Percentiles rank a stretch among this genome's conserved stretches.
Conservation (phyloP, 306 rosid genomes). For the Lablab purpureus region DNA sequence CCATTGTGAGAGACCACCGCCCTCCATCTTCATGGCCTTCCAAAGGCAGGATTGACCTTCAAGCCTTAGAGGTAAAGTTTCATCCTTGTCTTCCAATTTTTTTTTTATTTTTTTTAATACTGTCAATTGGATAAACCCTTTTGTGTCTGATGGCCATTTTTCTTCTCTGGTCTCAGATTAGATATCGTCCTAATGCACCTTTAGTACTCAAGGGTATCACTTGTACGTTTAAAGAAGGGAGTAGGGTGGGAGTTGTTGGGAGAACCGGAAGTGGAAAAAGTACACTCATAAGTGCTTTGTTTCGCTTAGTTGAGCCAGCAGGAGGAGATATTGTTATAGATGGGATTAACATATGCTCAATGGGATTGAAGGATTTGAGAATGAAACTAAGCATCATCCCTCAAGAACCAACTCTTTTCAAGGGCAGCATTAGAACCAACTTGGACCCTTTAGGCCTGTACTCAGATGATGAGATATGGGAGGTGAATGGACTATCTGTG, state of each 20-base stretch:
- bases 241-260: slow-evolving; percentile 82
- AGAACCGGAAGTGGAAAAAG: slow-evolving; percentile 91
- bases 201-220: slow-evolving; percentile 73
- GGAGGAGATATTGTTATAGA: slow-evolving; percentile 67
- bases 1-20: slow-evolving; percentile 59
- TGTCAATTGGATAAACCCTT: not conserved
- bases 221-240: slow-evolving; percentile 74
- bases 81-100: not conserved
- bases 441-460: slow-evolving; percentile 71
- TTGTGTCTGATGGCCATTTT: not conserved
- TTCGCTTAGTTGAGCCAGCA: slow-evolving; percentile 82
- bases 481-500: slow-evolving; percentile 51
- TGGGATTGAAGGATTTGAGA: slow-evolving; percentile 81
- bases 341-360: slow-evolving; percentile 69
- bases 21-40: slow-evolving; percentile 77
- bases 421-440: slow-evolving; percentile 76
- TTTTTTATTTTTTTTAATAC: not conserved
- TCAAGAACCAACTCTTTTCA: slow-evolving; percentile 88
- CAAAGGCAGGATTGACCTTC: slow-evolving; percentile 74
- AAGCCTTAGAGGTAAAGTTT: slow-evolving; percentile 61
- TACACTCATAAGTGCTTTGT: slow-evolving; percentile 84
- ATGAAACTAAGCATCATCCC: slow-evolving; percentile 82
- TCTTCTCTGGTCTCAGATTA: slow-evolving; percentile 56
- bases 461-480: slow-evolving; percentile 81
- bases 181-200: slow-evolving; percentile 71